Base-by-base conservation (phyloP, 2,329 filamentous ascomycete genomes). In the Sclerotinia spermophila region DNA sequence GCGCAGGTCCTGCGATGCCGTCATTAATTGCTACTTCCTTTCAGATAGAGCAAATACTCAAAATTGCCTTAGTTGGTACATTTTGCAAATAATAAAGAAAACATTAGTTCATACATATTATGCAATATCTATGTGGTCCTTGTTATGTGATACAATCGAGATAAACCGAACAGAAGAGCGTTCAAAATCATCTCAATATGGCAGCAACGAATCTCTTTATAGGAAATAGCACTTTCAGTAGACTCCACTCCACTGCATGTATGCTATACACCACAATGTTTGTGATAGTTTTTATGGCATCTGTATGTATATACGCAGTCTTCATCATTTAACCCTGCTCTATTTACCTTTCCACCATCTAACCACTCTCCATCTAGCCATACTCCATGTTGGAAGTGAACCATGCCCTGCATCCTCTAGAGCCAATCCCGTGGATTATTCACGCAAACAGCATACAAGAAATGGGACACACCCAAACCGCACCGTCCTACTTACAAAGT, bases 1-100 rank as follows among this genome's bases (percentile, higher is more conserved):
- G 79, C 80, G 80, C 81, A 79, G 79, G 80, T 80, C 80, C 45
- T 78, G 79, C 78, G 76, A 79, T 80, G 80, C 79, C 80, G 80
- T 81, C 79, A 75, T 64, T 82, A 82, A 82, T 80, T 77, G 74
- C 71, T 73, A 75, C 62, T 33, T 72, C 74, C 58, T 51, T 59
- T 59, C 33, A 38, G 53, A 67, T 72, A 71, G 59, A 71, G 72
- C 71, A 65, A 65, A 33, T 65, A 65, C 30, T 40, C 33, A 38
- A 65, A 51, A 65, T 65, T 45, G 17, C 61, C 61, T 51, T 65
- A 2, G 33, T n/a, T 65, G 61, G 61, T 33, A 65, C 61, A 65
- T 65, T 65, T 65, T 38, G 71, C 55, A 65, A 53, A 24, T 65
- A 65, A 65, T 65, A 53, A 65, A 65, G 45, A 53, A 48, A 53